Conservation (phyloP, 768 basidiomycete genomes). For the Exidia glandulosa region DNA sequence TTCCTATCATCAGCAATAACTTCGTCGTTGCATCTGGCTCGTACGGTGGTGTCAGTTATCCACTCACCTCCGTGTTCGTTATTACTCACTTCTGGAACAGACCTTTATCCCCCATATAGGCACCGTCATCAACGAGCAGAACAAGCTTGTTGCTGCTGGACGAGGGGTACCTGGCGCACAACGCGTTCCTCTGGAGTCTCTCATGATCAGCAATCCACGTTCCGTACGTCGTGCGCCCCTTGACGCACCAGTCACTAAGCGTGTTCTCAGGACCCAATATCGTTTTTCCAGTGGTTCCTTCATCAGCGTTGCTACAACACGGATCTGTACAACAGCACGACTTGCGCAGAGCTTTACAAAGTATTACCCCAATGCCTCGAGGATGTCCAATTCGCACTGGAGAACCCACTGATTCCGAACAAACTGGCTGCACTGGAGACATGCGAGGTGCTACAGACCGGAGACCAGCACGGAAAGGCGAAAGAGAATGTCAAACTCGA, state of each 20-base stretch:
- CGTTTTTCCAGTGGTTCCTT: too few species aligned
- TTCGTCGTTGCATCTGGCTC: constrained; percentile 22
- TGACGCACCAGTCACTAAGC: too few species aligned
- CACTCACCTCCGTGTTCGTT: background rate
- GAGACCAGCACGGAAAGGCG: constrained; percentile 9
- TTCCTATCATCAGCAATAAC: constrained; percentile 3
- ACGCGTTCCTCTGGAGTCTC: constrained; percentile 22
- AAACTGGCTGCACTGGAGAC: constrained; percentile 1
- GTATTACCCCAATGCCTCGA: constrained; percentile 17
- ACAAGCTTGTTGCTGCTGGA: constrained; percentile 14
- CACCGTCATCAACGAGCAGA: constrained; percentile 24
- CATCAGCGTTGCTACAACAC: constrained; percentile 15
- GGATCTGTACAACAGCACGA: constrained; percentile 21
- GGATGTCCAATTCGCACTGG: background rate
- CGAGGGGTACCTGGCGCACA: constrained; percentile 11
- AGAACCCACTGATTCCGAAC: constrained; percentile 3
- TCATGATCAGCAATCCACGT: constrained; percentile 22
- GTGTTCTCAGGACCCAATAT: too few species aligned
- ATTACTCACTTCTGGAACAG: background rate
- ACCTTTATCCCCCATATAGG: constrained; percentile 25
- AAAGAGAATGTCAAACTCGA: constrained; percentile 1
- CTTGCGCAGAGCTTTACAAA: constrained; percentile 16
- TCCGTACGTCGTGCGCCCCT: constrained; percentile 5
- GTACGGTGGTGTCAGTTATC: constrained; percentile 19
- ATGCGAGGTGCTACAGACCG: constrained; percentile 5